phyloP scores from a whole-genome alignment of 1,139 yeast genomes.

The Keqinozyma sinolaborantium region DNA sequence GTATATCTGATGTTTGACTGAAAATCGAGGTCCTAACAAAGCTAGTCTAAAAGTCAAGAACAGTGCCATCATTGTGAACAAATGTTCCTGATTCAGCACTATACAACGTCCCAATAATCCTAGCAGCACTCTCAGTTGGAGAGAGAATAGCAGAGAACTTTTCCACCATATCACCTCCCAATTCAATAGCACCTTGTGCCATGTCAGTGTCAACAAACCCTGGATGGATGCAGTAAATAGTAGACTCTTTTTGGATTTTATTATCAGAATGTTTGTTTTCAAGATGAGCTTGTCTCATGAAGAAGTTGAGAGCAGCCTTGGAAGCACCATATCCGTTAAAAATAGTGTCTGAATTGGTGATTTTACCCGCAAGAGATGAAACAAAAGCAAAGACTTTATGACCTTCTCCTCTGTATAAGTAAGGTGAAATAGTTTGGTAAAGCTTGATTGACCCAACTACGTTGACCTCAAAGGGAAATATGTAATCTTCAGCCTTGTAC shows the following conservation, averaged over 20 bases:
- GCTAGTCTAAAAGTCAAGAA: not conserved
- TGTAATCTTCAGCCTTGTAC: slow-evolving; percentile 2
- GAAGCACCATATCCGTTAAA: slow-evolving; percentile 2
- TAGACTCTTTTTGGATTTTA: not conserved
- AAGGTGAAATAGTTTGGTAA: slow-evolving; percentile 7
- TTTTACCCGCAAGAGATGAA: slow-evolving; percentile 3
- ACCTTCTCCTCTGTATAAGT: slow-evolving; percentile 3
- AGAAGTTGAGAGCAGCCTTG: slow-evolving; percentile 2
- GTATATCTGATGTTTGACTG: too few relatives aligned
- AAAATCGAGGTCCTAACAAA: too few relatives aligned
- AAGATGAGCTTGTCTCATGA: slow-evolving; percentile 2
- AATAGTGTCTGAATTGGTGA: not conserved
- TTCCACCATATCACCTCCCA: too few relatives aligned
- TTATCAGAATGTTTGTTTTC: slow-evolving; percentile 1
- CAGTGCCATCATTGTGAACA: not conserved
- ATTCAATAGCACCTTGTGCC: too few relatives aligned
- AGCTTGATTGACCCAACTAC: slow-evolving; percentile 6
- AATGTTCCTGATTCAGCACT: not conserved
- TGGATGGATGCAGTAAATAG: not conserved
- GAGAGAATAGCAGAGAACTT: not conserved
- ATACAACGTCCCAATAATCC: not conserved
- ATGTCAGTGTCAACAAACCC: not conserved
- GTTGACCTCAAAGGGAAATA: slow-evolving; percentile 4
- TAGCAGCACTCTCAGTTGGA: not conserved
- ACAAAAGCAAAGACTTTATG: slow-evolving; percentile 4